These are phyloP conservation scores for Hymenoscyphus linearis DNA, from an alignment of 2,329 filamentous ascomycete species.

Conservation along the genomic window DNA sequence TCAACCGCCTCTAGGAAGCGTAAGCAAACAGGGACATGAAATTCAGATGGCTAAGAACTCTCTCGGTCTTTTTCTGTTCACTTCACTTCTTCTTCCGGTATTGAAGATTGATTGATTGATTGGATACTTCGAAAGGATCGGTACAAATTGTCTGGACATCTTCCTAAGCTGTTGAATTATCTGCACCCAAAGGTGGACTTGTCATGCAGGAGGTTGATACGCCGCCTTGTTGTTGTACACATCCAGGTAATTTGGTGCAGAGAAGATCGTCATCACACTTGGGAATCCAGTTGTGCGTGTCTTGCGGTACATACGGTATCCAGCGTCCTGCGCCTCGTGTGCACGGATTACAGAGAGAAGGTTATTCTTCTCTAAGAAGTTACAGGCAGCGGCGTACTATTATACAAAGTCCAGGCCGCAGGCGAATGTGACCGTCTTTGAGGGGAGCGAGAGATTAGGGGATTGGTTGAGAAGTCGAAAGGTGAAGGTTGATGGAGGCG, in stretches of 20 bases:
- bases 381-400: constrained; percentile 77
- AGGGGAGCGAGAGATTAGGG: constrained; percentile 63
- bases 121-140: neutral
- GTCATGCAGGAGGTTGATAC: constrained; percentile 9
- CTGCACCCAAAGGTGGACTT: constrained; percentile 11
- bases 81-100: constrained; percentile 30
- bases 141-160: constrained; percentile 20
- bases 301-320: constrained; percentile 99
- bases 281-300: constrained; percentile 96
- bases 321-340: constrained; percentile 96
- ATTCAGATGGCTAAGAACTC: constrained; percentile 33
- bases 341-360: constrained; percentile 93
- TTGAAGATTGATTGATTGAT: constrained; percentile 9
- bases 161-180: constrained; percentile 16
- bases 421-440: constrained; percentile 74
- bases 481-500: constrained; percentile 53
- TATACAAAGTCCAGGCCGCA: constrained; percentile 68
- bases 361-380: constrained; percentile 99
- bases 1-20: constrained; percentile 25
- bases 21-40: constrained; percentile 32
- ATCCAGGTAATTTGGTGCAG: constrained; percentile 95
- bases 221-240: constrained; percentile 86
- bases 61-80: constrained; percentile 34
- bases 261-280: constrained; percentile 99
- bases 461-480: constrained; percentile 76